phyloP scores from a whole-genome alignment of 1,139 yeast species.

The Saccharomyces hybrid region DNA sequence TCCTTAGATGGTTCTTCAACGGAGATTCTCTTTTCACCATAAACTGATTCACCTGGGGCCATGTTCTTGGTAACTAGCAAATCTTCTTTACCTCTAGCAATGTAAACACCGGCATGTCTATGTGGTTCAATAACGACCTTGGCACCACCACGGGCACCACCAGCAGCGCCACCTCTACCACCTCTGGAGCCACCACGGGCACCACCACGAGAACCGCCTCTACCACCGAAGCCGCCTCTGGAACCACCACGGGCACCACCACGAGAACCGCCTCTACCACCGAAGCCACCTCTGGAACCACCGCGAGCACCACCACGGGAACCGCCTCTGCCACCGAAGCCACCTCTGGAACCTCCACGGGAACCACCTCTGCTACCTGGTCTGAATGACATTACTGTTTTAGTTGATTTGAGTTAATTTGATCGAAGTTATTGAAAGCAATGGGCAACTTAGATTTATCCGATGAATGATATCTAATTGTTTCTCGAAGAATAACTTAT shows the following conservation, averaged over 20 bases:
- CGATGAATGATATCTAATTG: neutral
- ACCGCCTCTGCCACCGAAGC: slow-evolving; percentile 21
- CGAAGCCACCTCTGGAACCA: slow-evolving; percentile 46
- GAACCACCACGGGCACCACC: slow-evolving; percentile 49
- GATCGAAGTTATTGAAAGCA: slow-evolving; percentile 4
- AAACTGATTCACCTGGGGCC: slow-evolving; percentile 97
- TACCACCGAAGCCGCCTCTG: slow-evolving; percentile 43
- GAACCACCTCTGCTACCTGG: slow-evolving; percentile 44
- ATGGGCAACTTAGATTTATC: slow-evolving; percentile 1
- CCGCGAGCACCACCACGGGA: slow-evolving; percentile 37
- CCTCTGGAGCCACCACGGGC: slow-evolving; percentile 61
- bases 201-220: slow-evolving; percentile 59
- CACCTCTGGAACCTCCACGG: slow-evolving; percentile 31
- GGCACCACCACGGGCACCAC: slow-evolving; percentile 82
- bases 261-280: slow-evolving; percentile 44
- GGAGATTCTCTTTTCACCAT: slow-evolving; percentile 94
- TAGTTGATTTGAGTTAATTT: slow-evolving; percentile 1
- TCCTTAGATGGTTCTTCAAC: slow-evolving; percentile 87
- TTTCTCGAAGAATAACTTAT: neutral
- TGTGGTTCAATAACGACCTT: slow-evolving; percentile 98
- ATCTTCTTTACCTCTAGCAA: slow-evolving; percentile 99
- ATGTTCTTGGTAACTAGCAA: slow-evolving; percentile 90
- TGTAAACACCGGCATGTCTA: slow-evolving; percentile 95
- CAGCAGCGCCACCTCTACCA: slow-evolving; percentile 68
- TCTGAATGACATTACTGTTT: slow-evolving; percentile 44